A percentile compares a stretch with the other conserved stretches of the same genome.
Evolutionary conservation across 2,329 filamentous ascomycete genomes (phyloP).

Genomic region (Hypoxylon sp.): DNA sequence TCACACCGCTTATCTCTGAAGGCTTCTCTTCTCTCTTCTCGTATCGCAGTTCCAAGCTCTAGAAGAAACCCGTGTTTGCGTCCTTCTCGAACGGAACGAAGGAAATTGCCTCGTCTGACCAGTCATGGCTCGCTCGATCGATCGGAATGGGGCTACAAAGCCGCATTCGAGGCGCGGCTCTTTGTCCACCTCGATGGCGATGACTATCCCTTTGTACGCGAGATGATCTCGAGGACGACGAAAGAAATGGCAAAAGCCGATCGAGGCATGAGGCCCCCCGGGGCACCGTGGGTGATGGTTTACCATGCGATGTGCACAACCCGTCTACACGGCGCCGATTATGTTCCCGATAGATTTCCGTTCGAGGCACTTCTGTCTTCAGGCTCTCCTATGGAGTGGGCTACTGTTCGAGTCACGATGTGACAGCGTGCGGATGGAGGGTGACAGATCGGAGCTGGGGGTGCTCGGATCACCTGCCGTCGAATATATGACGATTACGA

Average conservation of each 20-base stretch:
- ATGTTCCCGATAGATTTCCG: slow-evolving; percentile 29
- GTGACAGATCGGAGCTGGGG: slow-evolving; percentile 26
- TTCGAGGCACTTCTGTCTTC: slow-evolving; percentile 32
- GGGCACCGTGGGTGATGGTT: slow-evolving; percentile 29
- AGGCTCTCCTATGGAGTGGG: slow-evolving; percentile 32
- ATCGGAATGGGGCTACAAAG: slow-evolving; percentile 37
- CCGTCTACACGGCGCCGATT: slow-evolving; percentile 29
- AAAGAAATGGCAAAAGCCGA: slow-evolving; percentile 33
- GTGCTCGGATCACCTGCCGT: slow-evolving; percentile 29
- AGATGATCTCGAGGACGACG: slow-evolving; percentile 28
- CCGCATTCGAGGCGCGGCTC: slow-evolving; percentile 33
- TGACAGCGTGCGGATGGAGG: slow-evolving; percentile 19
- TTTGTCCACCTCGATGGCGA: slow-evolving; percentile 38
- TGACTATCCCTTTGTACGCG: slow-evolving; percentile 38
- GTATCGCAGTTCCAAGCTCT: slow-evolving; percentile 1
- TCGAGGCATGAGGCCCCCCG: slow-evolving; percentile 5
- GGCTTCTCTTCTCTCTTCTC: too few species aligned
- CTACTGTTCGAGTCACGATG: slow-evolving; percentile 32
- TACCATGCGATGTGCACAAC: slow-evolving; percentile 15
- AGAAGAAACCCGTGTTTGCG: background rate
- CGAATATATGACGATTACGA: slow-evolving; percentile 36
- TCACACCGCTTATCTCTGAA: too few species aligned
- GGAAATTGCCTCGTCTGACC: slow-evolving; percentile 16
- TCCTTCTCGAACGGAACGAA: background rate
- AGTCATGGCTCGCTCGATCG: slow-evolving; percentile 34